These are phyloP conservation scores for Rhizopus arrhizus DNA, from an alignment of 371 early-diverging fungal species.

Conservation along the genomic window DNA sequence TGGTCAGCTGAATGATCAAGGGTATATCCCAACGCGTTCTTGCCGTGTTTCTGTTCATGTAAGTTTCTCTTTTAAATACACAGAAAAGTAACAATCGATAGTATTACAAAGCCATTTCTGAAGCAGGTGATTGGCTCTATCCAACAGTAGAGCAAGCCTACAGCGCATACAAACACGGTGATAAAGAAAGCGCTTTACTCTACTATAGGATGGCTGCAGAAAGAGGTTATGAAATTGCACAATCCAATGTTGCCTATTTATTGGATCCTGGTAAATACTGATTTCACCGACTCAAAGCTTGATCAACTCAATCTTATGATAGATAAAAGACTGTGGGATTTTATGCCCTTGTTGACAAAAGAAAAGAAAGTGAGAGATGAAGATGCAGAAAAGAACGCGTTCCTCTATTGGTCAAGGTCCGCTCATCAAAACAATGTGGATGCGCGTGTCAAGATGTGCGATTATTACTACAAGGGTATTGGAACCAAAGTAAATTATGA, in stretches of 20 bases:
- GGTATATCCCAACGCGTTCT: constrained; percentile 37
- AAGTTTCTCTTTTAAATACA: constrained; percentile 19
- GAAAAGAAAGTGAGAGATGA: constrained; percentile 4
- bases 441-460: constrained; percentile 90
- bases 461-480: constrained; percentile 89
- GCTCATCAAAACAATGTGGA: constrained; percentile 94
- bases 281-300: neutral
- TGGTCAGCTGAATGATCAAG: constrained; percentile 65
- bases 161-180: constrained; percentile 58
- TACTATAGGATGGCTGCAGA: constrained; percentile 33
- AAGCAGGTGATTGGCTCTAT: constrained; percentile 83
- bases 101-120: constrained; percentile 81
- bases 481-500: constrained; percentile 72
- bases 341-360: constrained; percentile 11
- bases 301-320: constrained; percentile 6
- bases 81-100: constrained; percentile 22
- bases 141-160: constrained; percentile 65
- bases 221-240: constrained; percentile 35
- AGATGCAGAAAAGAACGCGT: constrained; percentile 57
- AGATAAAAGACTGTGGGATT: constrained; percentile 25
- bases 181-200: constrained; percentile 52
- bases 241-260: constrained; percentile 78
- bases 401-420: constrained; percentile 91
- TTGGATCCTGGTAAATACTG: constrained; percentile 68
- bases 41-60: constrained; percentile 64